Evolutionary conservation across 306 rosid genomes (phyloP).

Genomic region (Citrullus colocynthis): DNA sequence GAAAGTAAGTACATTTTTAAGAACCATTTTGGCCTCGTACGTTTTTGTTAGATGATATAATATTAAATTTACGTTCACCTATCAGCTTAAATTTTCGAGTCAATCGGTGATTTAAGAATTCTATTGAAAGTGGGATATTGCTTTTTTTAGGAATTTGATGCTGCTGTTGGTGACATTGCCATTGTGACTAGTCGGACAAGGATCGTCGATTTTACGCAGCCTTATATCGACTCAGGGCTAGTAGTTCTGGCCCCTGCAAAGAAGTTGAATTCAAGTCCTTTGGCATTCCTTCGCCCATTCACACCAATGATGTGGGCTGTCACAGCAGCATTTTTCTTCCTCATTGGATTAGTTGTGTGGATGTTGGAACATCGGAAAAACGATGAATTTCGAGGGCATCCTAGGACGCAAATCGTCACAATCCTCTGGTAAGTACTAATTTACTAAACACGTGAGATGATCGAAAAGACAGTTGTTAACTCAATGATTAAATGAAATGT

Average conservation of each 20-base stretch:
- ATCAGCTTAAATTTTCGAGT: no score
- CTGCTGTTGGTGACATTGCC: conserved; percentile 39
- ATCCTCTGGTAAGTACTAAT: conserved; percentile 21
- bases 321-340: conserved; percentile 23
- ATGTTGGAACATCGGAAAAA: conserved; percentile 32
- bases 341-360: conserved; percentile 38
- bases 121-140: neutral
- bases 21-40: neutral
- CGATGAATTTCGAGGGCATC: conserved; percentile 39
- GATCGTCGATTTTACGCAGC: conserved; percentile 38
- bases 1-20: conserved; percentile 21
- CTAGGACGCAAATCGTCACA: conserved; percentile 27
- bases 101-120: no score
- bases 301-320: conserved; percentile 30
- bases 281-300: conserved; percentile 36
- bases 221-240: conserved; percentile 36
- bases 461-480: neutral
- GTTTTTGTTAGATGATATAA: no score
- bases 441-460: neutral
- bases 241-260: conserved; percentile 30
- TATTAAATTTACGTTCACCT: no score
- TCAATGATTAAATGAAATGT: neutral
- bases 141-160: conserved; percentile 31
- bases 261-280: conserved; percentile 21
- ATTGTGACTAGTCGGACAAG: conserved; percentile 35